Base-by-base conservation (phyloP, 2,329 filamentous ascomycete genomes). In the Zasmidium citrigriseum region DNA sequence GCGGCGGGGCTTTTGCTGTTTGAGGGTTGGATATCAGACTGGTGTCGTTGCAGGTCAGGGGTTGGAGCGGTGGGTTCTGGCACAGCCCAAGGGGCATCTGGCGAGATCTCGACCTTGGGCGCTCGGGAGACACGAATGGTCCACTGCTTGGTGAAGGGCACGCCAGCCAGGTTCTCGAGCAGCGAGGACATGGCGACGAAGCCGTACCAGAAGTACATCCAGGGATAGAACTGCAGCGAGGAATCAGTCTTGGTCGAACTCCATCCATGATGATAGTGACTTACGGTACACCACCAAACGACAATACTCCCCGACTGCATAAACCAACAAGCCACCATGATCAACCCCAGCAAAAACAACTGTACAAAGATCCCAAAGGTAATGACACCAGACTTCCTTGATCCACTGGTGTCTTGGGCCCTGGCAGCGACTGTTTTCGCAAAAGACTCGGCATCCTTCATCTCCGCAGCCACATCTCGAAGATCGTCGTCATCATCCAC, bases 281-380 rank as follows among this genome's bases (percentile, higher is more conserved):
- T 41, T 41, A 41, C 34, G 4, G 34, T 41, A n/a, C 34, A 41
- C 34, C 34, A 41, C 34, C 34, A 41, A n/a, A 41, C 34, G 4
- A 41, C 16, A n/a, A 41, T 41, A 16, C 34, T 41, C 7, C 34
- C 34, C 14, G 41, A 14, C 21, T 54, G 52, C 52, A 54, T 48
- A 20, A 54, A 54, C 52, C 52, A 54, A 38, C 52, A 54, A 5
- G 41, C 52, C 16, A 54, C 25, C 50, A 53, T 34, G 27, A 53
- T 53, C 22, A 38, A 21, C 5, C 24, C 20, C 27, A 53, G 11
- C n/a, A 38, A 18, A 9, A 38, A 20, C 10, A 53, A 4, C 34
- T 53, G 50, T 2, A 24, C 12, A 9, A 22, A 11, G 12, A 53
- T 45, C 10, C 50, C 50, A 25, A 21, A 12, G 2, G 11, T 22